Percentiles rank a stretch among this genome's conserved stretches.
These are phyloP conservation scores for Parietaria judaica DNA, from an alignment of 306 rosid genomes.

Conservation along the genomic window DNA sequence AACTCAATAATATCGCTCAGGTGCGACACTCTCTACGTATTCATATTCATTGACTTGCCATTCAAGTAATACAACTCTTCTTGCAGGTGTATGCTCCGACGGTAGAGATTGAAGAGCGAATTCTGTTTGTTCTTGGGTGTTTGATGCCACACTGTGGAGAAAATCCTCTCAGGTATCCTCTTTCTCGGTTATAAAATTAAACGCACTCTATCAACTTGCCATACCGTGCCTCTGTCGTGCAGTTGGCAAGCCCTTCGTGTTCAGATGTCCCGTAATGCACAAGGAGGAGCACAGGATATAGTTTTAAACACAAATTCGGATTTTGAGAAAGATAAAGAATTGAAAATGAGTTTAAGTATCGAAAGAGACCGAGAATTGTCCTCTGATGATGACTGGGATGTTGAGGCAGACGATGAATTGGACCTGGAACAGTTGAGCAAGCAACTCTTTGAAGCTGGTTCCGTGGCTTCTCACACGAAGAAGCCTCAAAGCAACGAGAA, in stretches of 20 bases:
- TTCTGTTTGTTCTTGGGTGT: conserved; percentile 63
- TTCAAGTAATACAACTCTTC: background rate
- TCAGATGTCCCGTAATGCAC: conserved; percentile 34
- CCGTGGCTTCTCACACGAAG: conserved; percentile 42
- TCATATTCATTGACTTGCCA: background rate
- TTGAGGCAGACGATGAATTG: conserved; percentile 31
- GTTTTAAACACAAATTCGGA: conserved; percentile 12
- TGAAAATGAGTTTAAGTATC: no score
- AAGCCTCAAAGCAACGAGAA: background rate
- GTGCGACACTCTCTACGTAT: conserved; percentile 16
- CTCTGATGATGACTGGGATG: conserved; percentile 29
- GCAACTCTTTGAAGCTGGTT: conserved; percentile 50
- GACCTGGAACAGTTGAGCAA: conserved; percentile 54
- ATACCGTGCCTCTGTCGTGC: conserved; percentile 1
- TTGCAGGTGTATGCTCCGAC: conserved; percentile 65
- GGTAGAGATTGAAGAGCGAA: conserved; percentile 42
- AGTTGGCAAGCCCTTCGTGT: conserved; percentile 71
- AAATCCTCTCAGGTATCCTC: conserved; percentile 36
- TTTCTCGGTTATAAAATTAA: background rate
- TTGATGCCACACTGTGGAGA: conserved; percentile 42
- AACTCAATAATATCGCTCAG: conserved; percentile 59
- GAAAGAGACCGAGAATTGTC: background rate
- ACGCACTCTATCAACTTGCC: background rate
- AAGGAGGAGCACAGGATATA: conserved; percentile 17
- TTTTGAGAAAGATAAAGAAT: no score